phyloP scores from a whole-genome alignment of 768 basidiomycete species.

The Podaxis carcinomalis region DNA sequence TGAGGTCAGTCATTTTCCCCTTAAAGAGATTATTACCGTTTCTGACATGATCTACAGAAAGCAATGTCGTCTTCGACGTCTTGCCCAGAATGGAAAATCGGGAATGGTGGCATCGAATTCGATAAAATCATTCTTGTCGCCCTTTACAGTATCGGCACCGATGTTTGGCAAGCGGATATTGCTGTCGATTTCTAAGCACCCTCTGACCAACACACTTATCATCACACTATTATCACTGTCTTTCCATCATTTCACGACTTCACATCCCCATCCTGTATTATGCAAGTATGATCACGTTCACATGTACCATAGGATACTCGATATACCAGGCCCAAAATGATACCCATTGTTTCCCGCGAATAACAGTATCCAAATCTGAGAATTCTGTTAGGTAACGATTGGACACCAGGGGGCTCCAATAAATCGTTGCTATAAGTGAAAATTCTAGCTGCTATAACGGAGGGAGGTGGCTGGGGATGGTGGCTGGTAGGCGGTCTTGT shows the following conservation, averaged over 20 bases:
- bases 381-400: too few species aligned
- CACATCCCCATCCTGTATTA: not conserved
- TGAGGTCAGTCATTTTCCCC: not conserved
- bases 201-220: not conserved
- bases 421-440: too few species aligned
- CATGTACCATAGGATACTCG: too few species aligned
- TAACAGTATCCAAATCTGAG: too few species aligned
- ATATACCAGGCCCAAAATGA: too few species aligned
- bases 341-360: too few species aligned
- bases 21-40: not conserved
- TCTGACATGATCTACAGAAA: not conserved
- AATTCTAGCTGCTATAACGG: too few species aligned
- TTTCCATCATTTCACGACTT: not conserved
- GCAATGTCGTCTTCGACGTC: conserved; percentile 2
- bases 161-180: conserved; percentile 50
- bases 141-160: conserved; percentile 37
- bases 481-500: too few species aligned
- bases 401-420: too few species aligned
- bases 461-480: too few species aligned
- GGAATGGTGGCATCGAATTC: conserved; percentile 31
- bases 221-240: not conserved
- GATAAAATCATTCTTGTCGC: conserved; percentile 40
- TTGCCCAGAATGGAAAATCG: conserved; percentile 17
- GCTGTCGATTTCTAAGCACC: conserved; percentile 27
- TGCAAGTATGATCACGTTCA: not conserved